Conservation (phyloP, 2,329 filamentous ascomycete genomes). For the Talaromyces sp. region DNA sequence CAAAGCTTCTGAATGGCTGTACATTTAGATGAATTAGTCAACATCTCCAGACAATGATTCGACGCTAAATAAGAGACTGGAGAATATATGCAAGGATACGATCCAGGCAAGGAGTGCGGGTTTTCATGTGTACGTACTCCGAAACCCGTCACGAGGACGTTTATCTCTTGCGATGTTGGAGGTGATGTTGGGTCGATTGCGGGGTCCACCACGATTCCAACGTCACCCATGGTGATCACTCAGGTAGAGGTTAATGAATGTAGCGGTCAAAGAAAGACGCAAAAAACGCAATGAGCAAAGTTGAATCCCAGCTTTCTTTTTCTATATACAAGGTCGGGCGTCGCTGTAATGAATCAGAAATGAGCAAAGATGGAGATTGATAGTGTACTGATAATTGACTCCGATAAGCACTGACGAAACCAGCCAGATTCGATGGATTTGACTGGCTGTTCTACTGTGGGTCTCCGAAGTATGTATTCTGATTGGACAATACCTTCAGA, state of each 20-base stretch:
- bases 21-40: background rate
- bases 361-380: background rate
- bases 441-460: background rate
- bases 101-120: constrained; percentile 2
- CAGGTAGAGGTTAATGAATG: background rate
- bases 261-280: background rate
- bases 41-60: background rate
- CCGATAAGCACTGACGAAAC: background rate
- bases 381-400: background rate
- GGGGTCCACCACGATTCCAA: constrained; percentile 24
- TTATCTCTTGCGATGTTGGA: constrained; percentile 28
- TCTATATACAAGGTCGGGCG: constrained; percentile 8
- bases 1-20: constrained; percentile 72
- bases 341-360: background rate
- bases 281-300: background rate
- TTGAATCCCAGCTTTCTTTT: background rate
- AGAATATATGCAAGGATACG: background rate
- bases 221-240: constrained; percentile 31
- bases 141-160: constrained; percentile 37
- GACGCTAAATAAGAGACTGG: background rate
- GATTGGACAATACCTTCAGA: background rate
- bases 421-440: background rate
- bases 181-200: constrained; percentile 20
- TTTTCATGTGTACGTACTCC: constrained; percentile 27
- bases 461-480: background rate